These are phyloP conservation scores for Tuber borchii DNA, from an alignment of 495 filamentous ascomycete species.

Conservation along the genomic window DNA sequence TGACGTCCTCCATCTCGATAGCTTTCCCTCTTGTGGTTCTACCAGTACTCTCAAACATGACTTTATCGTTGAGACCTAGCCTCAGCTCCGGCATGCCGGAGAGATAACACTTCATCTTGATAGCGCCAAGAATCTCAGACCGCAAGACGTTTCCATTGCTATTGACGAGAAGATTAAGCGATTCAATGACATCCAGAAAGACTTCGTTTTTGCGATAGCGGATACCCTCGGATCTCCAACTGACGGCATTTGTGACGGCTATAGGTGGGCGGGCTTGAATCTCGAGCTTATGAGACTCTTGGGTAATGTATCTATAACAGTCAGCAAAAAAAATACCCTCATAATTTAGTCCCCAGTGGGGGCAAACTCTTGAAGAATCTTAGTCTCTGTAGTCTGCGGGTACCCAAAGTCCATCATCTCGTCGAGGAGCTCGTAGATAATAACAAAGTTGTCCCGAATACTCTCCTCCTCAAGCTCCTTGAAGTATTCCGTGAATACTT, in stretches of 20 bases:
- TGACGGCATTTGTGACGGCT: slow-evolving; percentile 96
- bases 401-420: slow-evolving; percentile 99
- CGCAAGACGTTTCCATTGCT: slow-evolving; percentile 92
- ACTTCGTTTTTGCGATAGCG: slow-evolving; percentile 99
- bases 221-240: slow-evolving; percentile 96
- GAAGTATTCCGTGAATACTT: slow-evolving; percentile 99
- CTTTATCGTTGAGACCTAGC: slow-evolving; percentile 95
- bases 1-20: slow-evolving; percentile 99
- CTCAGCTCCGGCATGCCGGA: slow-evolving; percentile 97
- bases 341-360: not conserved
- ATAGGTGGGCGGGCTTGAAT: slow-evolving; percentile 98
- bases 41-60: slow-evolving; percentile 98
- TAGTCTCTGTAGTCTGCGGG: slow-evolving; percentile 96
- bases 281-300: slow-evolving; percentile 98
- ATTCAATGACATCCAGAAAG: slow-evolving; percentile 96
- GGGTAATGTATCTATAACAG: slow-evolving; percentile 75
- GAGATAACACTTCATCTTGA: slow-evolving; percentile 99
- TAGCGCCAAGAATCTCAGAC: slow-evolving; percentile 91
- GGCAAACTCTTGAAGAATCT: slow-evolving; percentile 85
- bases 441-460: slow-evolving; percentile 98
- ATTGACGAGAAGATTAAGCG: slow-evolving; percentile 90
- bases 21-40: slow-evolving; percentile 91
- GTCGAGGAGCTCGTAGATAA: slow-evolving; percentile 98
- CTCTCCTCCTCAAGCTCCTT: slow-evolving; percentile 98
- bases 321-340: not conserved